Conservation (phyloP, 208 protist species). For the Leishmania gerbilli region DNA sequence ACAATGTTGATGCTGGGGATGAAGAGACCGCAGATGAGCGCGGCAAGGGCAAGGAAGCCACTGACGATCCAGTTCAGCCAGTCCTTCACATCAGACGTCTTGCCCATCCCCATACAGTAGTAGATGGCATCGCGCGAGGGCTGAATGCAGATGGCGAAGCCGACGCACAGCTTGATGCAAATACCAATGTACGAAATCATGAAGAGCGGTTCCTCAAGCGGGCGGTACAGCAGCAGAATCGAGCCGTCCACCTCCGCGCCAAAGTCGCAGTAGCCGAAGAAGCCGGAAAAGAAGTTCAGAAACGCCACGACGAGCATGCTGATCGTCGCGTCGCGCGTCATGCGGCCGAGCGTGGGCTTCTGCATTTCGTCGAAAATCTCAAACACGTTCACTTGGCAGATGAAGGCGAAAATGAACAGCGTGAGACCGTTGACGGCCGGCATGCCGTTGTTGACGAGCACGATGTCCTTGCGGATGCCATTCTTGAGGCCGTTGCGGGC, state of each 20-base stretch:
- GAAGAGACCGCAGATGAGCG: slow-evolving; percentile 74
- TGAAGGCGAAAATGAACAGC: slow-evolving; percentile 82
- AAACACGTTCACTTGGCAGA: slow-evolving; percentile 80
- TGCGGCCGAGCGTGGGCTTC: slow-evolving; percentile 35
- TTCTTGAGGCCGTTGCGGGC: slow-evolving; percentile 44
- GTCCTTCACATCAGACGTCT: slow-evolving; percentile 45
- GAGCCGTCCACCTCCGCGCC: slow-evolving; percentile 46
- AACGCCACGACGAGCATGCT: slow-evolving; percentile 57
- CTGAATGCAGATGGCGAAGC: slow-evolving; percentile 74
- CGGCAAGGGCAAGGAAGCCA: slow-evolving; percentile 43
- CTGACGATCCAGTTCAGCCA: slow-evolving; percentile 60
- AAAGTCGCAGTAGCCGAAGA: slow-evolving; percentile 88
- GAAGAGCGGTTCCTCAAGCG: slow-evolving; percentile 48
- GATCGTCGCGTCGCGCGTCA: slow-evolving; percentile 55
- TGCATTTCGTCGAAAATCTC: slow-evolving; percentile 80
- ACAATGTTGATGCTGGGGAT: slow-evolving; percentile 81
- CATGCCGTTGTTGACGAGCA: slow-evolving; percentile 38
- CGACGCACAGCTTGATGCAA: slow-evolving; percentile 77
- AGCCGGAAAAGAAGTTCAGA: slow-evolving; percentile 68
- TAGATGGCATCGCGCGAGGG: slow-evolving; percentile 74
- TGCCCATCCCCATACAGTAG: slow-evolving; percentile 57
- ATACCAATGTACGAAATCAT: slow-evolving; percentile 70
- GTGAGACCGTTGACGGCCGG: slow-evolving; percentile 59
- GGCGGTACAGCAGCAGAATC: slow-evolving; percentile 62
- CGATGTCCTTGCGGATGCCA: slow-evolving; percentile 36